Conservation (phyloP, 805 yeast species). For the Blastobotrys peoriensis region DNA sequence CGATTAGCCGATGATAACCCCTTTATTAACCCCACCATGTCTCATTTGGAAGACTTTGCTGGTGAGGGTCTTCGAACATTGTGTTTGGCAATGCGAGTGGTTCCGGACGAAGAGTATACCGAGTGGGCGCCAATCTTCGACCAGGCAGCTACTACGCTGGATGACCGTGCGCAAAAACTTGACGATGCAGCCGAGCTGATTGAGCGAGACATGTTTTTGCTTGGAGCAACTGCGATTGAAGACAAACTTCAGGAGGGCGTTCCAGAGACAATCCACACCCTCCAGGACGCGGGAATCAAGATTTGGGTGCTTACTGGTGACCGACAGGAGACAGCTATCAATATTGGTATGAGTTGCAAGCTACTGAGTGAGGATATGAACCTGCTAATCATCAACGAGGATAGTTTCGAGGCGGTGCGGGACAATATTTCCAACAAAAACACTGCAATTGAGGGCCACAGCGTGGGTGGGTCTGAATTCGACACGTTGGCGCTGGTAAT, state of each 20-base stretch:
- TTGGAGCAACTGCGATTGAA: conserved; percentile 98
- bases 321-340: conserved; percentile 96
- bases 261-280: conserved; percentile 91
- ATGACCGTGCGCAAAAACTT: conserved; percentile 63
- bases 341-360: conserved; percentile 97
- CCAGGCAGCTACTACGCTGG: conserved; percentile 77
- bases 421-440: conserved; percentile 69
- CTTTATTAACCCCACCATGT: conserved; percentile 74
- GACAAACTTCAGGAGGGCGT: conserved; percentile 98
- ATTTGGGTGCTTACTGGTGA: conserved; percentile 99
- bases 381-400: conserved; percentile 81
- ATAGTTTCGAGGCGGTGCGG: conserved; percentile 66
- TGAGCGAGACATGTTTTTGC: conserved; percentile 67
- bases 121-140: conserved; percentile 63
- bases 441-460: conserved; percentile 47
- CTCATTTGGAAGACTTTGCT: conserved; percentile 94
- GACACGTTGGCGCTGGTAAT: conserved; percentile 83
- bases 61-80: conserved; percentile 91
- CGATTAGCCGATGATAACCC: conserved; percentile 66
- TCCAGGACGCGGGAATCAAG: conserved; percentile 95
- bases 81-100: conserved; percentile 80
- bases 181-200: conserved; percentile 88
- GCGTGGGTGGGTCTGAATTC: conserved; percentile 43
- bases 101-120: conserved; percentile 71
- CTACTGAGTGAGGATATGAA: conserved; percentile 94